phyloP scores from a whole-genome alignment of 305 asterid species.

The Lippia alba region DNA sequence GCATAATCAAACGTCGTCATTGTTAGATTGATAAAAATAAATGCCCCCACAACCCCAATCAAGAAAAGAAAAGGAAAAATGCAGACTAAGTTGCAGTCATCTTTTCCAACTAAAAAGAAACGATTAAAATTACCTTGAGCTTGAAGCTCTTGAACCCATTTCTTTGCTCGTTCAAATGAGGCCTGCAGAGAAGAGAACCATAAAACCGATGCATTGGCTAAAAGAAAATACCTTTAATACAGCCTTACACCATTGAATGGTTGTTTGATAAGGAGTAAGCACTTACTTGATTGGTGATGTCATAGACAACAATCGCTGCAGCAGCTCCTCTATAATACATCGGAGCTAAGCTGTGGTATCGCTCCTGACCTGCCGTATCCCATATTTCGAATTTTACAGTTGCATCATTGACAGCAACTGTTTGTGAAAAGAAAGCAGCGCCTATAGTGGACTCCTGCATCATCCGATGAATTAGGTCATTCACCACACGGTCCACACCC shows the following conservation, averaged over 20 bases:
- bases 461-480: constrained; percentile 34
- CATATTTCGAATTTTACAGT: constrained; percentile 86
- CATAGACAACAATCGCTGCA: constrained; percentile 80
- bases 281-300: constrained; percentile 72
- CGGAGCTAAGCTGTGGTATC: constrained; percentile 91
- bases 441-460: constrained; percentile 85
- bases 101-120: constrained; percentile 18
- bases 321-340: constrained; percentile 94
- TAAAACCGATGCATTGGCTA: too few species aligned
- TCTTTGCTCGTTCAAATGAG: constrained; percentile 65
- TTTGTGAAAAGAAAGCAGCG: constrained; percentile 87
- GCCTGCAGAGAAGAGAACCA: constrained; percentile 38
- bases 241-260: neutral
- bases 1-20: neutral
- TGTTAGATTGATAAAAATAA: too few species aligned
- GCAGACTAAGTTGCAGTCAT: neutral
- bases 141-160: constrained; percentile 71
- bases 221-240: neutral
- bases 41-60: neutral
- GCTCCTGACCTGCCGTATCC: constrained; percentile 94
- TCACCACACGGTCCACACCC: constrained; percentile 10
- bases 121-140: constrained; percentile 52
- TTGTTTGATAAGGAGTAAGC: neutral
- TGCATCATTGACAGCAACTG: constrained; percentile 77
- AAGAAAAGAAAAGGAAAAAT: neutral